phyloP scores from a whole-genome alignment of 768 basidiomycete genomes.

The Kwoniella pini region DNA sequence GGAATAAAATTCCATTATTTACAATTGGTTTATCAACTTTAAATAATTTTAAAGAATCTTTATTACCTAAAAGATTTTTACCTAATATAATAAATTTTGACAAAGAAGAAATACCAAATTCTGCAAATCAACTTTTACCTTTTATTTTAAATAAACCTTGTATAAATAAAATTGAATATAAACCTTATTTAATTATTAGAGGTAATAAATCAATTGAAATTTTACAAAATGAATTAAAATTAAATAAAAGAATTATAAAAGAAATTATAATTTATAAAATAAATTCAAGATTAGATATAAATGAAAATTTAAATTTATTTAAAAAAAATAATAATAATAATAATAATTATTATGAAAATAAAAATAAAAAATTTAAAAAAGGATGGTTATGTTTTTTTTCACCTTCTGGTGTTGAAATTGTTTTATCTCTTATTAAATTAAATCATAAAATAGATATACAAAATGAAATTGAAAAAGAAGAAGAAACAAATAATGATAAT shows the following conservation, averaged over 20 bases:
- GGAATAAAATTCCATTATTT: slow-evolving; percentile 9
- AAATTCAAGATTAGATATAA: background rate
- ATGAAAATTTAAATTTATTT: background rate
- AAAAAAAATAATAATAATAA: background rate
- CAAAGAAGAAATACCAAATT: background rate
- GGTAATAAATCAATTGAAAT: slow-evolving; percentile 13
- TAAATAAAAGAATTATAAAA: background rate
- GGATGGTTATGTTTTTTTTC: slow-evolving; percentile 23
- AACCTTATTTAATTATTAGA: slow-evolving; percentile 7
- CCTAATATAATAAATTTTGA: background rate
- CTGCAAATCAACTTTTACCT: slow-evolving; percentile 3
- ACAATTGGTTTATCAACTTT: slow-evolving; percentile 9
- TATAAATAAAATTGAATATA: background rate
- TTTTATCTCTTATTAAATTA: background rate
- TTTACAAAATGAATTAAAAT: slow-evolving; percentile 5
- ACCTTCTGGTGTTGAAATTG: slow-evolving; percentile 11
- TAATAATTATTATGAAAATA: background rate
- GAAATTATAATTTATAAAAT: slow-evolving; percentile 15
- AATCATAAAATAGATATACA: background rate
- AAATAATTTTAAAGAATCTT: background rate
- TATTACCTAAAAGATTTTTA: background rate
- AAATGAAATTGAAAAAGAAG: background rate
- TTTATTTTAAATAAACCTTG: slow-evolving; percentile 2
- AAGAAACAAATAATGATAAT: background rate
- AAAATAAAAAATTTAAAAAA: background rate